These are phyloP conservation scores for Penicillium brasilianum DNA, from an alignment of 2,329 filamentous ascomycete genomes.

Conservation along the genomic window DNA sequence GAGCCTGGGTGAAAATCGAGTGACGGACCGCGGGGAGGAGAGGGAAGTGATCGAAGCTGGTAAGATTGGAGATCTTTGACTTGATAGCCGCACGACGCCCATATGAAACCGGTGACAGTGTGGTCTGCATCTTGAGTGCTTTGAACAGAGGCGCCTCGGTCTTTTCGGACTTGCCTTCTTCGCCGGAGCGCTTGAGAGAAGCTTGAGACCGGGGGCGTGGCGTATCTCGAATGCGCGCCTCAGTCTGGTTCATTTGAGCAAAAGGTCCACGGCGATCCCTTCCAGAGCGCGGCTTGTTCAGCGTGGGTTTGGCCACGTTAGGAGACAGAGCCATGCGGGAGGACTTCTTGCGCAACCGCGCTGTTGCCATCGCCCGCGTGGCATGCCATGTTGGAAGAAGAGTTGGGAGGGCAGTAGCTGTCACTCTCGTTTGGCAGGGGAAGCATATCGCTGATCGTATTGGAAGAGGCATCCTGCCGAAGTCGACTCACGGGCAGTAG, in stretches of 20 bases:
- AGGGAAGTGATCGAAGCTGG: constrained; percentile 80
- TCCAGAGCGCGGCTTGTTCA: constrained; percentile 45
- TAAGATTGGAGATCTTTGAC: constrained; percentile 66
- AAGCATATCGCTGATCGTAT: constrained; percentile 39
- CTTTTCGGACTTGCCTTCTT: constrained; percentile 45
- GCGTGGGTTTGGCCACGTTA: constrained; percentile 35
- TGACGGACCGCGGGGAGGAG: constrained; percentile 73
- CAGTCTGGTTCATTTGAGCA: constrained; percentile 63
- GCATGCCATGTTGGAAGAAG: constrained; percentile 36
- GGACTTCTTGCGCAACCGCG: constrained; percentile 40
- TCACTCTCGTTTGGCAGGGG: constrained; percentile 38
- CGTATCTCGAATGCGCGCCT: constrained; percentile 51
- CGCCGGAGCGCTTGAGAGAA: constrained; percentile 49
- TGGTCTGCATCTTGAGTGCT: constrained; percentile 91
- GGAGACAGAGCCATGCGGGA: constrained; percentile 46
- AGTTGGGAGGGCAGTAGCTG: constrained; percentile 18
- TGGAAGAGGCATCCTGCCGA: constrained; percentile 37
- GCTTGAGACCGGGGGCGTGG: constrained; percentile 46
- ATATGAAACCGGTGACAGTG: constrained; percentile 78
- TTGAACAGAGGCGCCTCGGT: constrained; percentile 66
- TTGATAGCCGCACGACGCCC: constrained; percentile 67
- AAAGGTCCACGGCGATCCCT: constrained; percentile 60
- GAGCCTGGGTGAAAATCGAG: constrained; percentile 72
- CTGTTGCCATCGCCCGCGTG: constrained; percentile 40
- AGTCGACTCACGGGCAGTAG: constrained; percentile 18